These are phyloP conservation scores for Ormosia semicastrata DNA, from an alignment of 306 rosid genomes.

Conservation along the genomic window DNA sequence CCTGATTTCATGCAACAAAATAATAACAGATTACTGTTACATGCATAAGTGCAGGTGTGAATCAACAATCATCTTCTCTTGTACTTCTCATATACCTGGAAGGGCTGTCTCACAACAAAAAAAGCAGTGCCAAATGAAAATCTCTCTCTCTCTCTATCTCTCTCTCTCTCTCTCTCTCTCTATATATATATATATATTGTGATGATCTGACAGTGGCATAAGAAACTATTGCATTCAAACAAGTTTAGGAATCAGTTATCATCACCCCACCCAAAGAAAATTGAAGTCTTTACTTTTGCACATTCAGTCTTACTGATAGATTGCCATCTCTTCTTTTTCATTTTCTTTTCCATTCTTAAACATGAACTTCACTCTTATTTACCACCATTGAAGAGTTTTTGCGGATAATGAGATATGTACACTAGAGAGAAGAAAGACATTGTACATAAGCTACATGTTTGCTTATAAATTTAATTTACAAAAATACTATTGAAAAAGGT, in stretches of 20 bases:
- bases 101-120: neutral
- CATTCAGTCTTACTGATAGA: neutral
- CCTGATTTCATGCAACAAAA: neutral
- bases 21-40: neutral
- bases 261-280: neutral
- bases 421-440: neutral
- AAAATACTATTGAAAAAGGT: too few species aligned
- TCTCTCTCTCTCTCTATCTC: too few species aligned
- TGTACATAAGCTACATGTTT: neutral
- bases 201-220: neutral
- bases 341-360: slow-evolving; percentile 10
- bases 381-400: neutral
- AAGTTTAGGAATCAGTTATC: neutral
- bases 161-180: too few species aligned
- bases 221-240: neutral
- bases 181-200: neutral
- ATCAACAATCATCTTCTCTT: neutral
- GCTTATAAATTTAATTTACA: neutral
- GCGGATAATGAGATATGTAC: too few species aligned
- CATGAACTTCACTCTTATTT: neutral
- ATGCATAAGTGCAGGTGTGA: neutral
- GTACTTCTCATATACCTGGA: neutral
- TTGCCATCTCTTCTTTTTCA: neutral
- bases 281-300: neutral
- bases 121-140: neutral